A percentile compares a stretch with the other conserved stretches of the same genome.
phyloP scores from a whole-genome alignment of 176 grass and related monocot genomes.

The Olyra latifolia region DNA sequence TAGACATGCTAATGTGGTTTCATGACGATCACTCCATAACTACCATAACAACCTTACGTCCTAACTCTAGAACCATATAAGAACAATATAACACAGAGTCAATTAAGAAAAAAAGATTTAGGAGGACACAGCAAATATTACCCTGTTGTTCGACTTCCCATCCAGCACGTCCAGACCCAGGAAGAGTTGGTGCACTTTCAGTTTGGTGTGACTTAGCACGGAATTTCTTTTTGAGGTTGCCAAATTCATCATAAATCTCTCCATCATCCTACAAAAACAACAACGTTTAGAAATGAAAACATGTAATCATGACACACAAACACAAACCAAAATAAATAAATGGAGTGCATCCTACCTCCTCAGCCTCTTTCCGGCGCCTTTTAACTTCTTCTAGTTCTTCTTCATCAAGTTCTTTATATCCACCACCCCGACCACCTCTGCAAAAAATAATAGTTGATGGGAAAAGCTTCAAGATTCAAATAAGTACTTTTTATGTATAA shows the following conservation, averaged over 20 bases:
- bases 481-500: not conserved
- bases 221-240: conserved; percentile 98
- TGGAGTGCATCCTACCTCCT: conserved; percentile 62
- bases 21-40: too few relatives aligned
- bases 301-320: not conserved
- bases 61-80: too few relatives aligned
- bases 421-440: conserved; percentile 93
- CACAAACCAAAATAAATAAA: not conserved
- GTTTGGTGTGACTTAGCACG: conserved; percentile 74
- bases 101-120: not conserved
- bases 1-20: too few relatives aligned
- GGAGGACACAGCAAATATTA: conserved; percentile 29
- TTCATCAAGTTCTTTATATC: conserved; percentile 97
- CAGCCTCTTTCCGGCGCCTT: conserved; percentile 75
- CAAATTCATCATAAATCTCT: conserved; percentile 99
- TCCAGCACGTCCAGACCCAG: conserved; percentile 76
- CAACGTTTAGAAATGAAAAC: conserved; percentile 37
- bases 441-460: not conserved
- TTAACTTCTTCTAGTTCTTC: conserved; percentile 97
- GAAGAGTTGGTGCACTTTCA: conserved; percentile 44
- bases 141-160: conserved; percentile 73
- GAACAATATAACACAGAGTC: not conserved
- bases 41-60: too few relatives aligned
- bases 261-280: conserved; percentile 80
- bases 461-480: not conserved